A percentile compares a stretch with the other conserved stretches of the same genome.
These are phyloP conservation scores for Psophocarpus tetragonolobus DNA, from an alignment of 306 rosid genomes.

Conservation along the genomic window DNA sequence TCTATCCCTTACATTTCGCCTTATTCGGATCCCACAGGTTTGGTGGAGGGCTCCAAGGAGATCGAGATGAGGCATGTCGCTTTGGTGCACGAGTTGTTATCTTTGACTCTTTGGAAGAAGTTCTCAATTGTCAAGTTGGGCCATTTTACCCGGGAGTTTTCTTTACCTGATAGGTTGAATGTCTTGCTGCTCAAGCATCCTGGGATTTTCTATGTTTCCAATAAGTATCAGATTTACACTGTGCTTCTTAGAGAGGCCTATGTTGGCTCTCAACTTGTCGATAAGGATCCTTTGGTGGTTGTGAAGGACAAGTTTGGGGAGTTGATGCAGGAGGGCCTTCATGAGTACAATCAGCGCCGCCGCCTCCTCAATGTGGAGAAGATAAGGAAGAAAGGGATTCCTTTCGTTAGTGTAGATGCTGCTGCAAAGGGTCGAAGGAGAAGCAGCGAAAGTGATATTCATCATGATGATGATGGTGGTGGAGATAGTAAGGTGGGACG, in stretches of 20 bases:
- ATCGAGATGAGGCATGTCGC: slow-evolving; percentile 83
- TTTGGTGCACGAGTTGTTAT: slow-evolving; percentile 79
- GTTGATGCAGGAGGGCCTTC: no score
- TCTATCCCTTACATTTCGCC: slow-evolving; percentile 73
- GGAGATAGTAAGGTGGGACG: slow-evolving; percentile 53
- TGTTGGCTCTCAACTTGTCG: slow-evolving; percentile 61
- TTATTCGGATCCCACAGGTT: slow-evolving; percentile 44
- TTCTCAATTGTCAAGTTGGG: slow-evolving; percentile 75
- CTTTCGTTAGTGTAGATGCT: slow-evolving; percentile 49
- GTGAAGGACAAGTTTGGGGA: slow-evolving; percentile 78
- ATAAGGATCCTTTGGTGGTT: no score
- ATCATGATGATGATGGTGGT: slow-evolving; percentile 36
- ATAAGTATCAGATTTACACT: slow-evolving; percentile 73
- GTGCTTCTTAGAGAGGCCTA: slow-evolving; percentile 82
- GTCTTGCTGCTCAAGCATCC: slow-evolving; percentile 76
- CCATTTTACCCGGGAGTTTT: slow-evolving; percentile 76
- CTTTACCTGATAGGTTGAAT: slow-evolving; percentile 64
- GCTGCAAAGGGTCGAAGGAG: slow-evolving; percentile 41
- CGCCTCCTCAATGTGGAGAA: no score
- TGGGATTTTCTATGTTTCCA: slow-evolving; percentile 74
- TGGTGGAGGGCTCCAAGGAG: no score
- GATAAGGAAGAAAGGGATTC: slow-evolving; percentile 58
- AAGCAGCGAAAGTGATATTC: slow-evolving; percentile 34
- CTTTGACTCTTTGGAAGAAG: slow-evolving; percentile 84
- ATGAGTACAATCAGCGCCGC: no score